phyloP scores from a whole-genome alignment of 305 asterid species.

The Fraxinus greggii region DNA sequence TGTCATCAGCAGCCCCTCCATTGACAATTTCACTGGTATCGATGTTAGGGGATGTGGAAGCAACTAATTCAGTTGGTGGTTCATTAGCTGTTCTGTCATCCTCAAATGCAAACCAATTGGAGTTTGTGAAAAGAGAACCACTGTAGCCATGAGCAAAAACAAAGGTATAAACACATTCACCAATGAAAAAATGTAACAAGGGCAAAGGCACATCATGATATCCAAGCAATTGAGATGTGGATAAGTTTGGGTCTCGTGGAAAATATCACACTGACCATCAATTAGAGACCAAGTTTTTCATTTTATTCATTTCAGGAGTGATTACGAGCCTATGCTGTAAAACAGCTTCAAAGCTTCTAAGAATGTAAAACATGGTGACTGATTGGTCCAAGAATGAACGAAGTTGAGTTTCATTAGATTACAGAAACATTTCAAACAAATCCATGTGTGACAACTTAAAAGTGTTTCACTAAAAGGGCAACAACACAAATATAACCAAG shows the following conservation, averaged over 20 bases:
- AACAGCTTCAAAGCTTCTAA: neutral
- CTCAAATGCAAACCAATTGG: slow-evolving; percentile 95
- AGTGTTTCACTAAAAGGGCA: neutral
- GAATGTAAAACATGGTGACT: neutral
- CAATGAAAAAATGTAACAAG: neutral
- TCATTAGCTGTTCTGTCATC: slow-evolving; percentile 50
- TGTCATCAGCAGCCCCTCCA: slow-evolving; percentile 30
- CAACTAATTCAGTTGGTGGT: slow-evolving; percentile 36
- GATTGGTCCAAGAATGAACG: neutral
- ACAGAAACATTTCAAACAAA: neutral
- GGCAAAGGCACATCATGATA: slow-evolving; percentile 11
- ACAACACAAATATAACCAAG: neutral
- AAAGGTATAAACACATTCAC: slow-evolving; percentile 9
- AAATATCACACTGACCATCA: neutral
- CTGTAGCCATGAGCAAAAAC: slow-evolving; percentile 45
- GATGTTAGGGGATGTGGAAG: slow-evolving; percentile 54
- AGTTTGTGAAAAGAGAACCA: slow-evolving; percentile 86
- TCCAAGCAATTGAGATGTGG: neutral
- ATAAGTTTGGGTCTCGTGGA: neutral
- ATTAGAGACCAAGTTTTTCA: neutral
- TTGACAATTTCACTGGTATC: slow-evolving; percentile 33
- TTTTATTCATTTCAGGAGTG: neutral
- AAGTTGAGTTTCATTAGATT: neutral
- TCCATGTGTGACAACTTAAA: neutral
- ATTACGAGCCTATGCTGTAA: neutral